phyloP scores from a whole-genome alignment of 208 protist species.

The Trypanosoma mega region DNA sequence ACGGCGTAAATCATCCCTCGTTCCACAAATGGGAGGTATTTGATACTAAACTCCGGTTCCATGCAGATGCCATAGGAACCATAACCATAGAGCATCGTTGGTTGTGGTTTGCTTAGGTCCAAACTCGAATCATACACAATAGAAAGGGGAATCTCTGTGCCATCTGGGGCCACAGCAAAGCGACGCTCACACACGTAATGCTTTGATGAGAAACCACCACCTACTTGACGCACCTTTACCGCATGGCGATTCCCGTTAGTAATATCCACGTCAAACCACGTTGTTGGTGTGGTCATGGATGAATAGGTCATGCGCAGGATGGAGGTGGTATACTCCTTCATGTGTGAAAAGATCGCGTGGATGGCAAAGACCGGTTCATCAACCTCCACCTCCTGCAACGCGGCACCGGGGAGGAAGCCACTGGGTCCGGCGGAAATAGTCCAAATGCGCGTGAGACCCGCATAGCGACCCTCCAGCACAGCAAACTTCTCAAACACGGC shows the following conservation, averaged over 20 bases:
- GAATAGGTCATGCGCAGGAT: conserved; percentile 81
- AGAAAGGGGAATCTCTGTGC: conserved; percentile 70
- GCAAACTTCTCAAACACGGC: conserved; percentile 57
- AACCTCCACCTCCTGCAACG: conserved; percentile 58
- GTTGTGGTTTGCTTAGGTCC: conserved; percentile 57
- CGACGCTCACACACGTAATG: conserved; percentile 72
- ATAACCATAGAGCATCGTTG: conserved; percentile 91
- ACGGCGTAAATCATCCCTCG: conserved; percentile 91
- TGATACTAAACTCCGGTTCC: conserved; percentile 82
- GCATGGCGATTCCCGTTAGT: conserved; percentile 23
- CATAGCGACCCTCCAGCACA: conserved; percentile 64
- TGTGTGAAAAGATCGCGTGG: conserved; percentile 49
- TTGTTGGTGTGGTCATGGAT: conserved; percentile 76
- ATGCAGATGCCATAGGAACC: conserved; percentile 88
- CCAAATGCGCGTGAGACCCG: conserved; percentile 80
- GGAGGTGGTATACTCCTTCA: conserved; percentile 63
- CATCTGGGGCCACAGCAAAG: conserved; percentile 78
- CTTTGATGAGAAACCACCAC: conserved; percentile 59
- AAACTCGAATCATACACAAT: conserved; percentile 79
- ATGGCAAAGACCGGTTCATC: conserved; percentile 74
- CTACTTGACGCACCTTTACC: conserved; percentile 77
- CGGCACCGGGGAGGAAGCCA: conserved; percentile 33
- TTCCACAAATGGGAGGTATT: conserved; percentile 80
- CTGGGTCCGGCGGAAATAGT: conserved; percentile 45
- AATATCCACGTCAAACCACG: conserved; percentile 61